Base-by-base conservation (phyloP, 176 grass and related monocot genomes). In the Poa pratensis region DNA sequence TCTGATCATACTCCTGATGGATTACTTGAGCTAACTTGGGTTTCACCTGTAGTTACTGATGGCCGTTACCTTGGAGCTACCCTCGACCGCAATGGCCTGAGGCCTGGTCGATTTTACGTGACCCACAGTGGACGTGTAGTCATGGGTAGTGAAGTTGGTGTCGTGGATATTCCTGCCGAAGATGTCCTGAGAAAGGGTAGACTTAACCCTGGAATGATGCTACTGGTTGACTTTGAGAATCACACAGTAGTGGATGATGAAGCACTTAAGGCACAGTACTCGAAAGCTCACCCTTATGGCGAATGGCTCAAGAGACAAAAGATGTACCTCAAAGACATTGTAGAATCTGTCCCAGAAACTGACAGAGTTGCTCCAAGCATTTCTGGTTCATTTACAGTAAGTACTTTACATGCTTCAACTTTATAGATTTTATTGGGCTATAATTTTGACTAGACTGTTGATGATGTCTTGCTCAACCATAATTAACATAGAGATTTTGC, bases 141-240 rank as follows among this genome's bases (percentile, higher is more conserved):
- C 49, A 99, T 99, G 96, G 96, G 88, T 48, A 99, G 96, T 76
- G 96, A 99, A 92, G 96, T 99, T 54, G 96, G 96, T 73, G 94
- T 99, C 58, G 94, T 99, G 9, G 91, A 99, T 88, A 84, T 99
- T 90, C 87, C 93, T 83, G 76, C 96, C 12, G 79, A 88, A 84
- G 94, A 99, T 79, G 94, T 99, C 52, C 77, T 84, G 54, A 94
- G 90, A 82, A 99, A 99, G 84, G 96, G 96, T 70, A 91, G 96
- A 49, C 82, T 99, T 18, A 96, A 99, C 80, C 96, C 96, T 82
- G 96, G 96, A 76, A 99, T 99, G 96, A 99, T 99, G 96, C 75
- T 99, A 42, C 82, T 99, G 39, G 96, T 99, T 60, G 96, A 99
- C 85, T 99, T 99, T 42, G 93, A 99, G 76, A 99, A 99, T 75